phyloP scores from a whole-genome alignment of 169 alveolate species.

The Ichthyophthirius multifiliis region DNA sequence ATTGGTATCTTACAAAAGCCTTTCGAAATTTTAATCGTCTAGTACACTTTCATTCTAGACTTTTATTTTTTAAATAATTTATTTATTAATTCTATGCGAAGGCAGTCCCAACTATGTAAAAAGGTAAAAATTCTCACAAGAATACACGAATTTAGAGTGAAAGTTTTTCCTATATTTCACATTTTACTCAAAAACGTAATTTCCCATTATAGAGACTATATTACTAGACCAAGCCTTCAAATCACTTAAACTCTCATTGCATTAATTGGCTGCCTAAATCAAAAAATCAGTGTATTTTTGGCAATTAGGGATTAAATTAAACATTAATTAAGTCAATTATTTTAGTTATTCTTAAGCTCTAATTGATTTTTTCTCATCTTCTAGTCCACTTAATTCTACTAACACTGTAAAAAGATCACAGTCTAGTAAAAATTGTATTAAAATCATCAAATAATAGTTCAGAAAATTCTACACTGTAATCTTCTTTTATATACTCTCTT shows the following conservation, averaged over 20 bases:
- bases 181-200: slow-evolving; percentile 32
- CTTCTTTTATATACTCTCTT: slow-evolving; percentile 30
- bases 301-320: slow-evolving; percentile 38
- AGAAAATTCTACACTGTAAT: slow-evolving; percentile 26
- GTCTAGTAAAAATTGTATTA: slow-evolving; percentile 25
- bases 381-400: slow-evolving; percentile 34
- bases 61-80: slow-evolving; percentile 30
- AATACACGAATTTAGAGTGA: slow-evolving; percentile 33
- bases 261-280: slow-evolving; percentile 38
- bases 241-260: slow-evolving; percentile 17
- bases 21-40: slow-evolving; percentile 30
- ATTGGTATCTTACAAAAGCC: slow-evolving; percentile 5
- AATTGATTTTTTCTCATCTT: slow-evolving; percentile 5
- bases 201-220: slow-evolving; percentile 40
- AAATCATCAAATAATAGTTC: slow-evolving; percentile 33
- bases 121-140: slow-evolving; percentile 36
- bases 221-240: slow-evolving; percentile 40
- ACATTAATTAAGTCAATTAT: slow-evolving; percentile 31
- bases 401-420: slow-evolving; percentile 42
- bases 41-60: slow-evolving; percentile 29
- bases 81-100: slow-evolving; percentile 29
- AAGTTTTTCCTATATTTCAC: slow-evolving; percentile 15
- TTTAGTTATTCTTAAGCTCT: slow-evolving; percentile 31
- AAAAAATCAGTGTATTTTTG: slow-evolving; percentile 39
- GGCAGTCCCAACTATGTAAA: slow-evolving; percentile 39